Percentiles rank a stretch among this genome's conserved stretches.
These are phyloP conservation scores for Peronospora destructor DNA, from an alignment of 352 stramenopile species.

Conservation along the genomic window DNA sequence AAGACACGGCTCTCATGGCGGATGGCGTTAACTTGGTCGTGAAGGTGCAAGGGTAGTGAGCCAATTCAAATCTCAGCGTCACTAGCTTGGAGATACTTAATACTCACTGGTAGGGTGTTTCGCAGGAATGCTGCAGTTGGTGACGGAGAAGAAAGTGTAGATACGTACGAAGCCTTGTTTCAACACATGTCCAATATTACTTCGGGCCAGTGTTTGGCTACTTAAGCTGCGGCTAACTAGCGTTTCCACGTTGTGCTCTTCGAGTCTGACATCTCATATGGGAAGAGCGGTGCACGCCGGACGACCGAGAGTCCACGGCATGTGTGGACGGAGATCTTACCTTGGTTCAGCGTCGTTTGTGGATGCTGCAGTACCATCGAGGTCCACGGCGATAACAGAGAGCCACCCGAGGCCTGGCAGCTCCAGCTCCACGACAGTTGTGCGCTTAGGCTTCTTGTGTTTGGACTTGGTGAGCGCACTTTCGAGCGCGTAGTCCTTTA, in stretches of 20 bases:
- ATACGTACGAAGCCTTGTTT: background rate
- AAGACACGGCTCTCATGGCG: no score
- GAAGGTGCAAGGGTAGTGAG: no score
- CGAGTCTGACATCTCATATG: slow-evolving; percentile 70
- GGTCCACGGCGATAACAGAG: slow-evolving; percentile 63
- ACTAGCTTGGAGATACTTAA: no score
- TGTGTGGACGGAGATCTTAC: slow-evolving; percentile 55
- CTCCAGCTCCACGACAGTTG: slow-evolving; percentile 69
- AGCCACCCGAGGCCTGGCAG: slow-evolving; percentile 79
- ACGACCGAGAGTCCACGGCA: slow-evolving; percentile 54
- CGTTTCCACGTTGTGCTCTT: slow-evolving; percentile 75
- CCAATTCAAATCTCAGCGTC: no score
- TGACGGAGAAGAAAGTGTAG: background rate
- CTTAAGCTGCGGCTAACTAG: slow-evolving; percentile 17
- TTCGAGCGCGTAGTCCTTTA: slow-evolving; percentile 65
- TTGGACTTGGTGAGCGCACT: slow-evolving; percentile 66
- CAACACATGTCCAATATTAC: background rate
- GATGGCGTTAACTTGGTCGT: no score
- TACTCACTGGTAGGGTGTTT: no score
- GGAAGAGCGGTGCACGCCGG: slow-evolving; percentile 60
- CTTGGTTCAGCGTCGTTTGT: slow-evolving; percentile 53
- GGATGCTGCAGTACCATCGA: slow-evolving; percentile 68
- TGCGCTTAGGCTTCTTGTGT: slow-evolving; percentile 75
- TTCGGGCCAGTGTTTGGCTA: background rate
- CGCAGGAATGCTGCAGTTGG: no score